Evolutionary conservation across 495 filamentous ascomycete genomes (phyloP).

Genomic region (Neurospora tetrasperma): DNA sequence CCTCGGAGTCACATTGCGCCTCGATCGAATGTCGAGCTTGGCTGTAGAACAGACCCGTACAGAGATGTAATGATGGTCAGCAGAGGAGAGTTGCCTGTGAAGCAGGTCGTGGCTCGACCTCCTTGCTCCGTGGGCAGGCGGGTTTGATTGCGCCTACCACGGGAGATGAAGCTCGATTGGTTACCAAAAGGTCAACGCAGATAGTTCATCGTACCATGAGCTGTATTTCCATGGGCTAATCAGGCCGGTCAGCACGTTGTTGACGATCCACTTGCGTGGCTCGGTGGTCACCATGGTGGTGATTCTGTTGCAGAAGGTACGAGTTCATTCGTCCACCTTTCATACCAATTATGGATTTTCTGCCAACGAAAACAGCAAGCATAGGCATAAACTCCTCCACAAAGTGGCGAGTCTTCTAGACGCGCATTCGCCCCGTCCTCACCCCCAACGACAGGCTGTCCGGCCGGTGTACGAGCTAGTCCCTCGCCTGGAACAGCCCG

Average conservation of each 20-base stretch:
- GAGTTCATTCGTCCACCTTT: background rate
- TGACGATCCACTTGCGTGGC: background rate
- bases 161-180: background rate
- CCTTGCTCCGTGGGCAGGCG: background rate
- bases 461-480: background rate
- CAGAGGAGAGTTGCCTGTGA: background rate
- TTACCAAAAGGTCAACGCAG: background rate
- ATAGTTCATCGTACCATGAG: background rate
- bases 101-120: background rate
- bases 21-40: background rate
- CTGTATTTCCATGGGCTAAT: background rate
- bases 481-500: background rate
- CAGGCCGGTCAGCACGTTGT: background rate
- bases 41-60: background rate
- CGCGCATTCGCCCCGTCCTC: background rate
- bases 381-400: background rate
- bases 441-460: background rate
- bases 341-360: background rate
- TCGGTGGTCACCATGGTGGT: background rate
- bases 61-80: background rate
- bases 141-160: background rate
- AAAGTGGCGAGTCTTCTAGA: background rate
- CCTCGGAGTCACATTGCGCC: background rate
- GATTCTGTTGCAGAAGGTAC: background rate
- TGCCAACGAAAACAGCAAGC: background rate